These are phyloP conservation scores for Isatis tinctoria DNA, from an alignment of 345 rosid genomes.

Conservation along the genomic window DNA sequence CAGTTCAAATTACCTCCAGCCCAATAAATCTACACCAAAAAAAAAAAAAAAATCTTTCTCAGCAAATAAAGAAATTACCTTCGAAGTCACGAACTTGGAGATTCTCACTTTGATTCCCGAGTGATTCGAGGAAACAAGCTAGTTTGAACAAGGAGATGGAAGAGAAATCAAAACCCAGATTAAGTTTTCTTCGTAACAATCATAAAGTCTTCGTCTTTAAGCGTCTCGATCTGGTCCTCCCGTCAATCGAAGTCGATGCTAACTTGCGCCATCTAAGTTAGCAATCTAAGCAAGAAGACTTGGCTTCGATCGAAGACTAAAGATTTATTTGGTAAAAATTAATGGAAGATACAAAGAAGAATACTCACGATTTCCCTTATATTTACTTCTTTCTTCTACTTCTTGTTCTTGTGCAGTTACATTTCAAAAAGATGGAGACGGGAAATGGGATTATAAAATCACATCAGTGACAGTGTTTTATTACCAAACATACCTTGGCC, in stretches of 20 bases:
- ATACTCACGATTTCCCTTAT: not conserved
- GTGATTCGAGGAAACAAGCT: not conserved
- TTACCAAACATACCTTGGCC: conserved; percentile 9
- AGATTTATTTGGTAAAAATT: not conserved
- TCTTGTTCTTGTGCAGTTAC: not conserved
- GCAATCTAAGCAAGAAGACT: not conserved
- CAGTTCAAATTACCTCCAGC: not conserved
- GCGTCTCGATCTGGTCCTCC: conserved; percentile 10
- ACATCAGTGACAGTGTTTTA: not conserved
- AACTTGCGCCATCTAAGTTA: conserved; percentile 12
- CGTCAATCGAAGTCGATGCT: conserved; percentile 1
- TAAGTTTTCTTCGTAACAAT: not conserved
- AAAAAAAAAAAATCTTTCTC: not conserved
- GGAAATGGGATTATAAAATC: not conserved
- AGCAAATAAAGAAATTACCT: not conserved
- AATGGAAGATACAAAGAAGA: too few relatives aligned
- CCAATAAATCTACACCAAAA: too few relatives aligned
- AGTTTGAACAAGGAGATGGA: not conserved
- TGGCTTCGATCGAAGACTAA: not conserved
- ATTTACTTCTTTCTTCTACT: not conserved
- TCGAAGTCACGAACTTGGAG: not conserved
- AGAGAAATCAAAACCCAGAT: not conserved
- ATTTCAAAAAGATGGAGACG: not conserved
- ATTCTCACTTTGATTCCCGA: not conserved
- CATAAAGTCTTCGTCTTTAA: conserved; percentile 2